Evolutionary conservation across 208 protist species (phyloP).

Genomic region (Leishmania mexicana): DNA sequence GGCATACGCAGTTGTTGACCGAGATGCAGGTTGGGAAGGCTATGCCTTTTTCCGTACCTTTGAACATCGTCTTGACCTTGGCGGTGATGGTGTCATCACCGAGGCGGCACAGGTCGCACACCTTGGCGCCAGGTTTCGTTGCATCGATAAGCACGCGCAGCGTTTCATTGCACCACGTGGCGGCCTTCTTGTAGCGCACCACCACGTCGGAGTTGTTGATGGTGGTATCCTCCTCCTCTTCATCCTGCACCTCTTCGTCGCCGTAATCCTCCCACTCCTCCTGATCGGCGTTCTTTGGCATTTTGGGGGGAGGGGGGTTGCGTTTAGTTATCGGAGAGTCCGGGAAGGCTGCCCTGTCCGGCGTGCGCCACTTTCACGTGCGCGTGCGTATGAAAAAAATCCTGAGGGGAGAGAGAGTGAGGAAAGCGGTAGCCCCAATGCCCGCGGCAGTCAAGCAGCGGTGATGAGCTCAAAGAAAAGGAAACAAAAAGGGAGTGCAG

Average conservation of each 20-base stretch:
- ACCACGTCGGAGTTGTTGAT: slow-evolving; percentile 96
- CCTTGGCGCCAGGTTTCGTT: slow-evolving; percentile 87
- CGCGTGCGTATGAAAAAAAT: slow-evolving; percentile 9
- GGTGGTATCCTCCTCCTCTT: slow-evolving; percentile 93
- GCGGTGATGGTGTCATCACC: slow-evolving; percentile 87
- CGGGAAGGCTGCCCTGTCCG: not conserved
- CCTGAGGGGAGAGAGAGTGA: not conserved
- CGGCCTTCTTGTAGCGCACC: slow-evolving; percentile 97
- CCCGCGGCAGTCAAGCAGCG: not conserved
- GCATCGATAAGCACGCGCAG: slow-evolving; percentile 88
- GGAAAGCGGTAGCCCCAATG: not conserved
- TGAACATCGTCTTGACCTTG: slow-evolving; percentile 93
- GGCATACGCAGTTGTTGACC: slow-evolving; percentile 98
- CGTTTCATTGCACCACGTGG: slow-evolving; percentile 95
- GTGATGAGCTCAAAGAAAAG: not conserved
- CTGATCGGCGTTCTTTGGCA: slow-evolving; percentile 79
- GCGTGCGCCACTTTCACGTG: slow-evolving; percentile 9
- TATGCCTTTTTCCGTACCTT: slow-evolving; percentile 96
- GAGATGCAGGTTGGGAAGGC: slow-evolving; percentile 99
- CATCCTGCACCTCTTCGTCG: slow-evolving; percentile 68
- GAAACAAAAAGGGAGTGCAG: not conserved
- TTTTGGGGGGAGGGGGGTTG: not conserved
- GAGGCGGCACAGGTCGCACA: slow-evolving; percentile 85
- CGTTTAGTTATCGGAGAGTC: not conserved
- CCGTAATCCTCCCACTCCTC: slow-evolving; percentile 76